Conservation (phyloP, 331 rosid species). For the Spiraea crenata region DNA sequence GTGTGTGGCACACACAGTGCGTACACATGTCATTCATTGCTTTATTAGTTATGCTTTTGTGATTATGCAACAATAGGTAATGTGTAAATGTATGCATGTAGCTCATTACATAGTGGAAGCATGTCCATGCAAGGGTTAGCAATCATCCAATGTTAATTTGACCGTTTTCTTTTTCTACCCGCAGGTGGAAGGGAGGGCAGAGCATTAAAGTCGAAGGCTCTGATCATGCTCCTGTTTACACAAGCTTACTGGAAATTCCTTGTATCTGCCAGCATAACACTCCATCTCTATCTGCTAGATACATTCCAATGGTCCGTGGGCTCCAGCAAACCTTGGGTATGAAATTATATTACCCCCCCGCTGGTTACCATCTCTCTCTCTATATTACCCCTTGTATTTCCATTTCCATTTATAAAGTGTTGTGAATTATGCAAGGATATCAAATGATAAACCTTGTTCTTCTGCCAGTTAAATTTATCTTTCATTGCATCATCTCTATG, state of each 20-base stretch:
- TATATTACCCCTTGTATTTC: background rate
- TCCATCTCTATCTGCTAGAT: slow-evolving; percentile 81
- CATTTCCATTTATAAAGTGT: background rate
- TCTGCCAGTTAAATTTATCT: background rate
- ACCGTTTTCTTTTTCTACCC: slow-evolving; percentile 15
- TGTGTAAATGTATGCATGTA: slow-evolving; percentile 2
- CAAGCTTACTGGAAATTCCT: slow-evolving; percentile 60
- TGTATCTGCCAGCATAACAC: slow-evolving; percentile 63
- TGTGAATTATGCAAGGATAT: background rate
- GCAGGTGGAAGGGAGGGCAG: slow-evolving; percentile 80
- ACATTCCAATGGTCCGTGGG: slow-evolving; percentile 77
- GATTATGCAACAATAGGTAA: background rate
- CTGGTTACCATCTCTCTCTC: background rate
- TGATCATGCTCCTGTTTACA: slow-evolving; percentile 90
- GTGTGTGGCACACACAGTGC: background rate
- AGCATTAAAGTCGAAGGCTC: slow-evolving; percentile 84
- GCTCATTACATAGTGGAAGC: slow-evolving; percentile 23
- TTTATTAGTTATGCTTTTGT: background rate
- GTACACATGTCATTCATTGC: background rate
- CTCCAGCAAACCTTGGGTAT: slow-evolving; percentile 86
- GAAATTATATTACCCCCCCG: slow-evolving; percentile 10
- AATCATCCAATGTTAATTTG: slow-evolving; percentile 11
- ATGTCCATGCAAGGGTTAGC: background rate
- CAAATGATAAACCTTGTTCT: background rate
- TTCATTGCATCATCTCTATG: background rate